Evolutionary conservation across 1,284 basidiomycete species (phyloP), one percentile per base, ranked within the genome.

Genomic region (Ganoderma boninense): DNA sequence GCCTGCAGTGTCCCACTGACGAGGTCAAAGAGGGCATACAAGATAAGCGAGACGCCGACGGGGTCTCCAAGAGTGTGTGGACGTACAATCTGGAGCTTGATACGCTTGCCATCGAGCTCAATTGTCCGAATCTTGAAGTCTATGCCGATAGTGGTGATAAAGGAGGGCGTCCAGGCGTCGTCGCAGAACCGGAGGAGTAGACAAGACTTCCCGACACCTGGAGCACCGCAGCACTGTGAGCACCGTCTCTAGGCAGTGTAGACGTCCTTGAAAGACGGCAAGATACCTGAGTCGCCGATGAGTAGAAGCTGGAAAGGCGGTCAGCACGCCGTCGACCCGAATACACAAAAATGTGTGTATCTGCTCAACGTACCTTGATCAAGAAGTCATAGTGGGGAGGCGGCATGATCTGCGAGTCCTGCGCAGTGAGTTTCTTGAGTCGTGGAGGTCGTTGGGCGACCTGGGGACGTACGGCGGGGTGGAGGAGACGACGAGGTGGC

Each of bases 131-230:
- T 98, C 90, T 97, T 96, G 87, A 96, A 96, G 88, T 95, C 95
- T 78, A 95, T 95, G 67, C 97, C 98, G 82, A 99, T 99, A 64
- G 97, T 99, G 64, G 97, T 99, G 84, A 99, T 99, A 87, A 99
- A 99, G 54, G 96, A 97, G 40, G 97, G 97, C 44, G 98, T 99
- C 97, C 97, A 99, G 74, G 97, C 96, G 83, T 99, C 98, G 85
- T 99, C 98, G 82, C 97, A 99, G 91, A 99, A 99, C 74, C 98
- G 95, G 70, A 99, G 90, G 69, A 99, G 88, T 20, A 99, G 89
- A 87, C 98, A 99, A 64, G 97, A 99, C 86, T 99, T 99, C 76
- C 98, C 98, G 77, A 99, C 96, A 84, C 96, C 95, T 97, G 74
- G 23, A 63, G 52, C 44, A 29, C 65, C 32, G 56, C 59, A 69